Conservation (phyloP, 2,329 filamentous ascomycete species). For the Fusarium begoniae region DNA sequence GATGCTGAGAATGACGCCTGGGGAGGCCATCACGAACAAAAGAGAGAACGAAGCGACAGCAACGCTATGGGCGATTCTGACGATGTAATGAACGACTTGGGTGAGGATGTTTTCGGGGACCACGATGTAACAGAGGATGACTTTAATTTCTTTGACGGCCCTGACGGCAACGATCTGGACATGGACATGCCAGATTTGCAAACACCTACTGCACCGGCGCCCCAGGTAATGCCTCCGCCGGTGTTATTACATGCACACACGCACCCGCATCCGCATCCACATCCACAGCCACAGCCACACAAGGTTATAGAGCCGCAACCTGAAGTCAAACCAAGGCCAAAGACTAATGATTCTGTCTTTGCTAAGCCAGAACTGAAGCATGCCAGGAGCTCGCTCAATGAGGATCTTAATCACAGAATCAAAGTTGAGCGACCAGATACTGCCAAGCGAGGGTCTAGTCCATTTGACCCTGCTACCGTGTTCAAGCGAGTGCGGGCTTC, state of each 20-base stretch:
- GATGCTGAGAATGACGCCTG: slow-evolving; percentile 40
- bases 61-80: slow-evolving; percentile 60
- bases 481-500: slow-evolving; percentile 66
- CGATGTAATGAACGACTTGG: slow-evolving; percentile 74
- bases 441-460: slow-evolving; percentile 63
- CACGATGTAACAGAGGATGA: slow-evolving; percentile 82
- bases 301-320: slow-evolving; percentile 18
- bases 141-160: slow-evolving; percentile 81
- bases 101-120: slow-evolving; percentile 76
- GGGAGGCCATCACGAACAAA: slow-evolving; percentile 54
- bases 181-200: slow-evolving; percentile 43
- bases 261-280: not conserved
- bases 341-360: slow-evolving; percentile 54
- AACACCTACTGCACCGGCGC: slow-evolving; percentile 10
- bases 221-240: slow-evolving; percentile 6
- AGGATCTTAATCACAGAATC: slow-evolving; percentile 49
- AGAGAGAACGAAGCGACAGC: slow-evolving; percentile 55
- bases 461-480: slow-evolving; percentile 66
- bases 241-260: slow-evolving; percentile 18
- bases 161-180: slow-evolving; percentile 53
- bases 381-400: slow-evolving; percentile 62
- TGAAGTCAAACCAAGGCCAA: slow-evolving; percentile 24
- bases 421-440: slow-evolving; percentile 45
- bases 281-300: not conserved
- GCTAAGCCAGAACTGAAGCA: slow-evolving; percentile 69